Base-by-base conservation (phyloP, 139 green algal species). In the Tetradesmus obliquus region DNA sequence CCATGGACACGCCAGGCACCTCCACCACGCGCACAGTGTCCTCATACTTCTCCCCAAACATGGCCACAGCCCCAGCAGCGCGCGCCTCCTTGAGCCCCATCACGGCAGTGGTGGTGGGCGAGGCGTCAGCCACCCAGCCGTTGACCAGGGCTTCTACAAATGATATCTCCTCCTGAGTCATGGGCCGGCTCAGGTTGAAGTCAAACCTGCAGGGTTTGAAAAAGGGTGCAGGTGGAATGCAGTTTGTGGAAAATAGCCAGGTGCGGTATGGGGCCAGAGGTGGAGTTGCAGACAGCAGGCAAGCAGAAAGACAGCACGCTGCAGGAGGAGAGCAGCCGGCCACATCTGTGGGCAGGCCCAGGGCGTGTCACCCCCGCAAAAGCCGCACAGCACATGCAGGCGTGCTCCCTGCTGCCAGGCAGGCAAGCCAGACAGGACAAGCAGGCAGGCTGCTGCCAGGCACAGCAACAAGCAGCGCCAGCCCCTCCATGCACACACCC, bases 41-140 rank as follows among this genome's bases (percentile, higher is more conserved):
- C 55, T 95, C 96, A 87, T 99, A 99, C 93, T 99, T 99, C 94
- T 99, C 98, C 2, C 98, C 98, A 95, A 99, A 99, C 97, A 99
- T 99, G 60, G 97, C 97, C 5, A 95, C 97, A 69, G 98, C 98
- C 8, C 98, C 98, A 53, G 94, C 95, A 1, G 95, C 96, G 91
- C 98, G 97, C 20, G 98, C 98, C 53, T 97, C 97, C 8, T 90
- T 92, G 1, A 99, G 93, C 19, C 85, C 93, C 96, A 99, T 98
- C 60, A 95, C 93, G 24, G 20, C 71, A 0, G 91, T 95, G 32
- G 71, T 55, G 87, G 95, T 86, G 22, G 81, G 92, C 2, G 54
- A 19, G 51, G 94, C 91, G 55, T 84, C 22, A 45, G 87, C 87
- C 80, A 98, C 96, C 97, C 97, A 99, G 66, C 83, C 83, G 91